These are phyloP conservation scores for Iris pallida DNA, from an alignment of 116 monocot species.

Conservation along the genomic window DNA sequence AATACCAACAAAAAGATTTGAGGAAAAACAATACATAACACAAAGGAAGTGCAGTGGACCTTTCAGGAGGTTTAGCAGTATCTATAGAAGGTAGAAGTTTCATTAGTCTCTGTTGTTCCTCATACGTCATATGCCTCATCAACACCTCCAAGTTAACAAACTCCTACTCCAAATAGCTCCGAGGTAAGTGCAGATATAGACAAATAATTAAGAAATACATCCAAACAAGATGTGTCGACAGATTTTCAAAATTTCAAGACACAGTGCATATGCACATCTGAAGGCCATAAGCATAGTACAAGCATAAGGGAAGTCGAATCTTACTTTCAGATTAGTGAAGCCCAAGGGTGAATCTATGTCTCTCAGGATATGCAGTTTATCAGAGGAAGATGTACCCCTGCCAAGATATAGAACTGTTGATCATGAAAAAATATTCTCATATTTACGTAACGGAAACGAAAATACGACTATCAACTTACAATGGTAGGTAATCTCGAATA, in stretches of 20 bases:
- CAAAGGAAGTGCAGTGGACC: slow-evolving; percentile 17
- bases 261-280: background rate
- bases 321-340: slow-evolving; percentile 59
- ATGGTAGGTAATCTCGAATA: too few species aligned
- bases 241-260: background rate
- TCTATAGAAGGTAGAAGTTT: slow-evolving; percentile 52
- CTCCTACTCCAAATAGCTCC: slow-evolving; percentile 10
- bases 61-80: slow-evolving; percentile 38
- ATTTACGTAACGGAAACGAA: too few species aligned
- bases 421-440: too few species aligned
- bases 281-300: background rate
- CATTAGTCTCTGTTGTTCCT: slow-evolving; percentile 50
- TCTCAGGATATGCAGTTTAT: slow-evolving; percentile 37
- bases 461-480: too few species aligned
- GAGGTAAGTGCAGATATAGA: slow-evolving; percentile 7
- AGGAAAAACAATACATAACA: background rate
- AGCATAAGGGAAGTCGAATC: slow-evolving; percentile 7
- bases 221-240: slow-evolving; percentile 2
- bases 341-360: slow-evolving; percentile 48
- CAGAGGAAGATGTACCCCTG: slow-evolving; percentile 48
- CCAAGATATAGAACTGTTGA: slow-evolving; percentile 1
- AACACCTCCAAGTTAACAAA: slow-evolving; percentile 41
- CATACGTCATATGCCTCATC: slow-evolving; percentile 36
- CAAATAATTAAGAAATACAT: background rate
- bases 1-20: background rate